These are phyloP conservation scores for Mrakia hoshinonis DNA, from an alignment of 768 basidiomycete genomes.

Conservation along the genomic window DNA sequence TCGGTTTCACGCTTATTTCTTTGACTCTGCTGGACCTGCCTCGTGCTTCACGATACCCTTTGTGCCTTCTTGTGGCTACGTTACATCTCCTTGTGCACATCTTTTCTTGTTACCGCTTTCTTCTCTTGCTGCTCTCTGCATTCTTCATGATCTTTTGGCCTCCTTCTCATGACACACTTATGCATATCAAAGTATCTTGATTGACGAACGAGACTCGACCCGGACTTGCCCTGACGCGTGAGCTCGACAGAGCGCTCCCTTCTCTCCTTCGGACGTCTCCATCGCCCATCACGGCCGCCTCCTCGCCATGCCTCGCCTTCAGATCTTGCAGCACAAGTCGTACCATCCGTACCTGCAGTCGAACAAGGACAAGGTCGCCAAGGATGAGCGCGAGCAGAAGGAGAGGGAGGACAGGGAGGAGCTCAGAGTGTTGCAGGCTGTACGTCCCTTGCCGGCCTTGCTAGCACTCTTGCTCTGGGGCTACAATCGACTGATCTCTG, in stretches of 20 bases:
- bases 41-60: neutral
- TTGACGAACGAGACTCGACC: too few species aligned
- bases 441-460: slow-evolving; percentile 27
- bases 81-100: neutral
- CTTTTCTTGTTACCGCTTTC: neutral
- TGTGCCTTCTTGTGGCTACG: neutral
- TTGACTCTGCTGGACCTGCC: too few species aligned
- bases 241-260: neutral
- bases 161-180: too few species aligned
- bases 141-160: neutral
- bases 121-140: neutral
- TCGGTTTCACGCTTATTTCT: neutral
- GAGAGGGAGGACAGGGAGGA: slow-evolving; percentile 37
- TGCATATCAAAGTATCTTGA: too few species aligned
- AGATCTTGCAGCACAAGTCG: slow-evolving; percentile 43
- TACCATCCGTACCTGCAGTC: slow-evolving; percentile 42
- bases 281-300: neutral
- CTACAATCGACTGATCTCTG: neutral
- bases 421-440: slow-evolving; percentile 35
- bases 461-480: neutral
- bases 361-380: slow-evolving; percentile 42
- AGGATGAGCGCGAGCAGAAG: slow-evolving; percentile 40
- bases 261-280: neutral
- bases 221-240: neutral
- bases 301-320: slow-evolving; percentile 38